Conservation (phyloP, 208 protist species). For the Endotrypanum monterogeii region DNA sequence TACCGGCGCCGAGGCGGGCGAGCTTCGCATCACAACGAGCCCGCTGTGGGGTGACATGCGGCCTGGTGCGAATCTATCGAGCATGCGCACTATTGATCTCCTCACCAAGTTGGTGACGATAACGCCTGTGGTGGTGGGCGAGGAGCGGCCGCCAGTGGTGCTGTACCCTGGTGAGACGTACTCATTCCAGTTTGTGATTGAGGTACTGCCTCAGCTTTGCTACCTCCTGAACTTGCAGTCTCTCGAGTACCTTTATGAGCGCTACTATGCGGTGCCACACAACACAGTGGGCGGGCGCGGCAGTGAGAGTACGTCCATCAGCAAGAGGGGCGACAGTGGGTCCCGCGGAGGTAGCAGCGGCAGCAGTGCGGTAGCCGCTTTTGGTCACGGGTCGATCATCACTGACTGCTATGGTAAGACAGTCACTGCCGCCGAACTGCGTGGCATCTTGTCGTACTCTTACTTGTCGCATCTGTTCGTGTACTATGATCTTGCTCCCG, state of each 20-base stretch:
- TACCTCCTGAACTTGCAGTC: slow-evolving; percentile 65
- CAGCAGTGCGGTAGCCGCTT: slow-evolving; percentile 15
- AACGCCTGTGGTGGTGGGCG: slow-evolving; percentile 63
- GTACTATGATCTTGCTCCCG: slow-evolving; percentile 45
- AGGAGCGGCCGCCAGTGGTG: slow-evolving; percentile 50
- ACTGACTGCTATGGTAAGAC: slow-evolving; percentile 34
- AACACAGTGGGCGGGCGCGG: neutral
- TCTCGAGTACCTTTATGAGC: slow-evolving; percentile 61
- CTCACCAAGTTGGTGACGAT: slow-evolving; percentile 57
- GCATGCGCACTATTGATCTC: slow-evolving; percentile 56
- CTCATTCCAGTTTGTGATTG: slow-evolving; percentile 79
- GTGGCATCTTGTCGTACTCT: slow-evolving; percentile 44
- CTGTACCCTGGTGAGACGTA: slow-evolving; percentile 73
- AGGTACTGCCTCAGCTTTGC: slow-evolving; percentile 74
- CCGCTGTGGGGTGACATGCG: slow-evolving; percentile 51
- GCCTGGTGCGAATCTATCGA: slow-evolving; percentile 40
- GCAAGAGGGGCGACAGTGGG: slow-evolving; percentile 3
- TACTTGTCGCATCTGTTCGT: slow-evolving; percentile 75
- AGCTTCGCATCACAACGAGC: slow-evolving; percentile 24
- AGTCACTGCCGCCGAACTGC: slow-evolving; percentile 48
- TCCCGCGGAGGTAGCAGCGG: slow-evolving; percentile 5
- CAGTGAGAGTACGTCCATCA: slow-evolving; percentile 6
- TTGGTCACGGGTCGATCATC: slow-evolving; percentile 23
- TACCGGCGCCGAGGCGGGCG: neutral
- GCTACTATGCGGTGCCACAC: slow-evolving; percentile 33